Base-by-base conservation (phyloP, 2,329 filamentous ascomycete genomes). In the Colletotrichum sojae region DNA sequence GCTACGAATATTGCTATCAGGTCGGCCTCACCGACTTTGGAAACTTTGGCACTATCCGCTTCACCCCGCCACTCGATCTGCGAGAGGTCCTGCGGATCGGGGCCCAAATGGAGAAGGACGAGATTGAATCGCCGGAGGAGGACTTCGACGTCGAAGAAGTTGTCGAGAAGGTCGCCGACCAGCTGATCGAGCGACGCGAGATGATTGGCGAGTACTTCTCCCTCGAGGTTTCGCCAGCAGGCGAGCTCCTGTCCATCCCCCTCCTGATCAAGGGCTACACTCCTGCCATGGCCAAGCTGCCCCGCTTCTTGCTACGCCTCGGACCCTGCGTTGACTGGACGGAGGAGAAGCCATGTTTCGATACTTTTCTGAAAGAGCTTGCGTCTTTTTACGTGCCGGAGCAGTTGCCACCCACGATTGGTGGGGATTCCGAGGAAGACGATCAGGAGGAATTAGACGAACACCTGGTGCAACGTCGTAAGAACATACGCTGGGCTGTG, bases 181-280 rank as follows among this genome's bases (percentile, higher is more conserved):
- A 94, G 73, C 84, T 98, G 3, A 86, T 97, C 39, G 88, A 91
- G 72, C 89, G 92, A 12, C 87, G 92, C 43, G 92, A 95, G 75
- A 97, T 99, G 93, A 87, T 99, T 1, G 84, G 88, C 2, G 96
- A 99, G 79, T 99, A 99, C 80, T 98, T 99, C 79, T 92, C 91
- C 1, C 83, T 99, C 52, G 91, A 95, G 63, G 90, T 99, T 43
- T 92, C 92, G 0, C 89, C 91, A 1, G 85, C 92, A 0, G 95
- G 95, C 13, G 89, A 95, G 61, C 84, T 99, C 2, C 80, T 91
- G 54, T 90, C 90, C 36, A 91, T 99, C 16, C 97, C 96, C 0
- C 84, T 99, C 9, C 84, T 99, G 43, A 80, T 97, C 53, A 97
- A 95, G 80, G 94, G 94, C 1, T 99, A 99, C 77, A 92, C 89